These are phyloP conservation scores for Penicillium steckii DNA, from an alignment of 495 filamentous ascomycete genomes.

Conservation along the genomic window DNA sequence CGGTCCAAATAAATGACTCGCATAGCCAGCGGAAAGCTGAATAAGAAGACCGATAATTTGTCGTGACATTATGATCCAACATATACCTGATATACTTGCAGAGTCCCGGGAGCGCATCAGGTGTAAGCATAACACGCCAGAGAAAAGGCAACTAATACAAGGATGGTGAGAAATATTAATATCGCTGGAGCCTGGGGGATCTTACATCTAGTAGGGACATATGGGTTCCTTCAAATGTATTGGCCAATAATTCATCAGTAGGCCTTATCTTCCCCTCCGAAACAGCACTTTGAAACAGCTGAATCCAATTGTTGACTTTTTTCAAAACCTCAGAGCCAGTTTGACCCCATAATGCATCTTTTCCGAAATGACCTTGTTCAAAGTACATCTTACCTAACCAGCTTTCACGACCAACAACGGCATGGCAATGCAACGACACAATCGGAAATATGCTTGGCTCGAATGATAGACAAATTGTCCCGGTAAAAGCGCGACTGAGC, in stretches of 20 bases:
- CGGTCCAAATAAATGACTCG: conserved; percentile 1
- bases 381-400: too few species aligned
- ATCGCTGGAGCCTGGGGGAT: too few species aligned
- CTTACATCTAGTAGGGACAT: background rate
- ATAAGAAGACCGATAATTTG: background rate
- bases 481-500: background rate
- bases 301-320: background rate
- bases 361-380: too few species aligned
- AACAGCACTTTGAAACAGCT: background rate
- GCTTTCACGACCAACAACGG: background rate
- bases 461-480: conserved; percentile 2
- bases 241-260: background rate
- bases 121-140: too few species aligned
- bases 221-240: background rate
- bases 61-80: background rate
- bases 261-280: background rate
- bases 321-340: background rate
- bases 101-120: background rate
- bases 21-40: background rate
- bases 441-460: conserved; percentile 3
- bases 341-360: too few species aligned
- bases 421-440: conserved; percentile 5
- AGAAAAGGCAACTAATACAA: background rate
- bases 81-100: conserved; percentile 1
- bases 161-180: too few species aligned